These are phyloP conservation scores for Calonectria pseudoreteaudii DNA, from an alignment of 2,329 filamentous ascomycete genomes.

Conservation along the genomic window DNA sequence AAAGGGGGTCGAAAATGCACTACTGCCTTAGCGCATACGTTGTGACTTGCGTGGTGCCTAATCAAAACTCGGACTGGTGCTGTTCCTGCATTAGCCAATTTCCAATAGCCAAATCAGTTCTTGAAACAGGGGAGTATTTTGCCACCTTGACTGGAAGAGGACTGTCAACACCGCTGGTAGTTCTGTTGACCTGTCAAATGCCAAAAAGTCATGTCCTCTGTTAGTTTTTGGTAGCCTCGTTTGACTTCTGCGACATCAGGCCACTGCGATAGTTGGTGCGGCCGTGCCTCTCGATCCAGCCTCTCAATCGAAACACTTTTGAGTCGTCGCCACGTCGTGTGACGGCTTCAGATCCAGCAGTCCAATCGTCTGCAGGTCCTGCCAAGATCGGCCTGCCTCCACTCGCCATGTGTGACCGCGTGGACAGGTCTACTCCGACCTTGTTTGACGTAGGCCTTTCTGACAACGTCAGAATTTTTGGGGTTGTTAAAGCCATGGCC, in stretches of 20 bases:
- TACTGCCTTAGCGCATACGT: constrained; percentile 39
- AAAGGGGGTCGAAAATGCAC: constrained; percentile 25
- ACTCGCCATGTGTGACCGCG: constrained; percentile 31
- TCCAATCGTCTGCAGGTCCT: constrained; percentile 18
- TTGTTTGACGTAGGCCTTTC: constrained; percentile 15
- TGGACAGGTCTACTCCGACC: constrained; percentile 18
- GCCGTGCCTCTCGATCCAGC: constrained; percentile 18
- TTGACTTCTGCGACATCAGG: constrained; percentile 11
- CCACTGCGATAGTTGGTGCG: constrained; percentile 20
- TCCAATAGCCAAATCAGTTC: constrained; percentile 34
- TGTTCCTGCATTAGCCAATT: constrained; percentile 48
- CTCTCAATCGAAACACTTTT: constrained; percentile 26
- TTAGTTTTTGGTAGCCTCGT: constrained; percentile 10
- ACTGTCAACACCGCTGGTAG: constrained; percentile 24
- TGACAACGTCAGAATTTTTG: constrained; percentile 20
- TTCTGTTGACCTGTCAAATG: constrained; percentile 17
- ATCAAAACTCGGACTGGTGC: constrained; percentile 39
- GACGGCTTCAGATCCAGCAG: constrained; percentile 21
- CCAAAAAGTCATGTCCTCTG: constrained; percentile 20
- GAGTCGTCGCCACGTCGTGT: constrained; percentile 32
- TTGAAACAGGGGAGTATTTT: constrained; percentile 45
- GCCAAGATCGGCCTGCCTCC: constrained; percentile 27
- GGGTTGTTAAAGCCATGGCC: constrained; percentile 21
- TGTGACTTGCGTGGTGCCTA: constrained; percentile 41
- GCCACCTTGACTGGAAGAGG: constrained; percentile 29